Evolutionary conservation across 2,329 filamentous ascomycete genomes (phyloP).

Genomic region (Fusarium sp.): DNA sequence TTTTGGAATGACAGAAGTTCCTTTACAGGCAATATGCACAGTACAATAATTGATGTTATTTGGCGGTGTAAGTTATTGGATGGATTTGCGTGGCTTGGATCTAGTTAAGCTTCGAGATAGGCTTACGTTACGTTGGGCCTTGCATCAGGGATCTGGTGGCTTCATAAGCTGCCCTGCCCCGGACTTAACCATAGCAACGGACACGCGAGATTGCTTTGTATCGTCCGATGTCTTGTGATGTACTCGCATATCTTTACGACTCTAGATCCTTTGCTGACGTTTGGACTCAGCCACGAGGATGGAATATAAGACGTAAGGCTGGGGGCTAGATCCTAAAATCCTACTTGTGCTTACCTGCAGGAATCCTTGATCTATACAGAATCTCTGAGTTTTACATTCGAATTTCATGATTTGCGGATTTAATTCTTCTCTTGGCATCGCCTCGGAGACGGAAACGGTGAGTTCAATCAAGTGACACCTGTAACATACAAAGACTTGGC

Average conservation of each 20-base stretch:
- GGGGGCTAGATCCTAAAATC: not conserved
- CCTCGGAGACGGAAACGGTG: not conserved
- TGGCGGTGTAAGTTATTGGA: not conserved
- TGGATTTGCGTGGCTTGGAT: not conserved
- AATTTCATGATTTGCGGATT: not conserved
- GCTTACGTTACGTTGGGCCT: conserved; percentile 4
- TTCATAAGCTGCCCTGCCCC: not conserved
- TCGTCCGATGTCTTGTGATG: not conserved
- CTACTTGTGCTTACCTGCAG: not conserved
- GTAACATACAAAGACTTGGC: not conserved
- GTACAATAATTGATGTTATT: not conserved
- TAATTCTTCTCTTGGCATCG: not conserved
- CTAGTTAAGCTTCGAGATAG: not conserved
- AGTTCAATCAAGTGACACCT: not conserved
- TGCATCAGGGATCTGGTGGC: not conserved
- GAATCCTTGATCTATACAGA: not conserved
- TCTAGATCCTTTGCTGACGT: not conserved
- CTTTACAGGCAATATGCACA: not conserved
- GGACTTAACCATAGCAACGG: not conserved
- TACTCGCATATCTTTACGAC: not conserved
- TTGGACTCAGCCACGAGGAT: not conserved
- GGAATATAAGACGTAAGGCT: not conserved
- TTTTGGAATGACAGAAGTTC: not conserved
- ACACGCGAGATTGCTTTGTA: not conserved
- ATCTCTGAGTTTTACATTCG: not conserved